phyloP scores from a whole-genome alignment of 192 early-diverging fungal genomes.

The Podila verticillata region DNA sequence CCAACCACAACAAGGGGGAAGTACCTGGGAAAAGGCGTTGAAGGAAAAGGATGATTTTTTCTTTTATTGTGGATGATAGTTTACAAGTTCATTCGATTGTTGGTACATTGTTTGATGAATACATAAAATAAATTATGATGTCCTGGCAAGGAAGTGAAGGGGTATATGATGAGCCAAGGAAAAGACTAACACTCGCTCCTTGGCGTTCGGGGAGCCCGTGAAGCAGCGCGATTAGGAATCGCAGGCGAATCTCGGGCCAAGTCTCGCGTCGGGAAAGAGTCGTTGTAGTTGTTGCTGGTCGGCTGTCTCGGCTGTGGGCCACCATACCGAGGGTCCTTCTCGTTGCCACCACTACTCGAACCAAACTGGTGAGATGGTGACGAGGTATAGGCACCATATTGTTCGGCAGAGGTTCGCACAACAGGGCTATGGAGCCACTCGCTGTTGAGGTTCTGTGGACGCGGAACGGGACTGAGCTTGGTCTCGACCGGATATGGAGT shows the following conservation, averaged over 20 bases:
- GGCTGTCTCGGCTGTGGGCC: background rate
- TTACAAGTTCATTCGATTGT: no score
- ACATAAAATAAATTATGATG: no score
- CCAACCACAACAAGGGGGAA: no score
- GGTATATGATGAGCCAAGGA: background rate
- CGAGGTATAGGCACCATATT: background rate
- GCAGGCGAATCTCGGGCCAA: background rate
- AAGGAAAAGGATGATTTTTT: no score
- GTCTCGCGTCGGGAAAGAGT: background rate
- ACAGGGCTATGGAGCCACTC: background rate
- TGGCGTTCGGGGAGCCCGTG: conserved; percentile 2
- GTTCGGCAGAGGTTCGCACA: background rate
- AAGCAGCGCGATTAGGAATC: conserved; percentile 8
- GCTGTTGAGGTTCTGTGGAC: background rate
- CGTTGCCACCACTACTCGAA: background rate
- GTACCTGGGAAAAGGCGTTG: no score
- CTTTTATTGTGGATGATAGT: no score
- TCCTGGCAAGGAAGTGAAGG: no score
- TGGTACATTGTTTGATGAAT: no score
- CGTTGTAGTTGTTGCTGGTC: background rate
- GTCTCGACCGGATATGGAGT: background rate
- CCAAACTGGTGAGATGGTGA: background rate
- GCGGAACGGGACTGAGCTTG: background rate
- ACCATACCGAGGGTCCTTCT: background rate
- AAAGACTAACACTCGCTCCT: background rate